These are phyloP conservation scores for Talaromyces liani DNA, from an alignment of 495 filamentous ascomycete genomes.

Conservation along the genomic window DNA sequence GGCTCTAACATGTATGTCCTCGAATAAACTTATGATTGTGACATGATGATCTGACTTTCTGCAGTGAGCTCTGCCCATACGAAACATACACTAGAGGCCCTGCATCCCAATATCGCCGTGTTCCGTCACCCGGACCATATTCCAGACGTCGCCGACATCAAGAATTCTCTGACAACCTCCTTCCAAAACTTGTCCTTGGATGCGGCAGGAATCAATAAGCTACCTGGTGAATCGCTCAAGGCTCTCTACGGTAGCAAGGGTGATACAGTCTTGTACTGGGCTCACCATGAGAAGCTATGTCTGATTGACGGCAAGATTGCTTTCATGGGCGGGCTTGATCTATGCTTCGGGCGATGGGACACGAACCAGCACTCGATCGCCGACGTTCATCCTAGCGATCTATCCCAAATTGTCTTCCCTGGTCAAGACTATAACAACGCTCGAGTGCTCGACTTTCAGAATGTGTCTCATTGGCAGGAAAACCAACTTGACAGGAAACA, in stretches of 20 bases:
- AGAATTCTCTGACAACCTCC: constrained; percentile 40
- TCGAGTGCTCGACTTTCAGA: constrained; percentile 76
- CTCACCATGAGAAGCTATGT: constrained; percentile 92
- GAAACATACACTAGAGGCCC: constrained; percentile 68
- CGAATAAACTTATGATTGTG: constrained; percentile 16
- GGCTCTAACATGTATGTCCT: constrained; percentile 71
- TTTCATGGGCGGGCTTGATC: constrained; percentile 75
- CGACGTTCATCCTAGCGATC: constrained; percentile 73
- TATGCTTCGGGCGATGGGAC: constrained; percentile 61
- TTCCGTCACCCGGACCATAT: constrained; percentile 90
- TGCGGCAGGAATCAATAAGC: constrained; percentile 44
- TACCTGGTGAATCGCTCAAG: constrained; percentile 61
- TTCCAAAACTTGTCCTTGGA: constrained; percentile 46
- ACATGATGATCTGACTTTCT: constrained; percentile 6
- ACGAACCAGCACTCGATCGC: constrained; percentile 70
- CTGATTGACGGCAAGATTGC: constrained; percentile 71
- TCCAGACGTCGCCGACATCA: constrained; percentile 56
- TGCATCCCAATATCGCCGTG: constrained; percentile 83
- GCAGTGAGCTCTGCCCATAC: constrained; percentile 79
- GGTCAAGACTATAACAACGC: constrained; percentile 97
- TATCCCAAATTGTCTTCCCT: constrained; percentile 70
- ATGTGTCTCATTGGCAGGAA: constrained; percentile 74
- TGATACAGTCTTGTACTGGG: constrained; percentile 85
- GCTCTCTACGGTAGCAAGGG: constrained; percentile 74
- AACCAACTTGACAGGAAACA: constrained; percentile 80